A percentile compares a stretch with the other conserved stretches of the same genome.
phyloP scores from a whole-genome alignment of 805 yeast genomes.

The Ogataea corticis region DNA sequence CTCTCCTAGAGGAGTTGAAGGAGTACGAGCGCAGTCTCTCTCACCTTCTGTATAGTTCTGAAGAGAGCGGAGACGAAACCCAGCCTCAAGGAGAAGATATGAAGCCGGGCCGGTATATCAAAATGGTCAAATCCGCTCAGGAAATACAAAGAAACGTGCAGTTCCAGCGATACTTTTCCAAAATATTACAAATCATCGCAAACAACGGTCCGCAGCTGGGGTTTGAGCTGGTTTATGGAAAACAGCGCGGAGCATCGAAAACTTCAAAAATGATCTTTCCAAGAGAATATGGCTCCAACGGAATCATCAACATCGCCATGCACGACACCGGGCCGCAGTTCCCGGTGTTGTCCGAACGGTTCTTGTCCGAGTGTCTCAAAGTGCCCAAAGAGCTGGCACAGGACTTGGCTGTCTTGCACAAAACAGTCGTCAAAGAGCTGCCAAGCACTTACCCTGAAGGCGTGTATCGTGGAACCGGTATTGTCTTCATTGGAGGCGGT shows the following conservation, averaged over 20 bases:
- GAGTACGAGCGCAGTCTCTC: conserved; percentile 16
- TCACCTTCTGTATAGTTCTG: conserved; percentile 7
- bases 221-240: conserved; percentile 18
- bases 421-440: conserved; percentile 43
- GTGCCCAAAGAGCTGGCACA: conserved; percentile 44
- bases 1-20: conserved; percentile 8
- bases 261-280: conserved; percentile 12
- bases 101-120: conserved; percentile 12
- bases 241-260: conserved; percentile 1
- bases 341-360: conserved; percentile 53
- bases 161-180: conserved; percentile 25
- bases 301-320: conserved; percentile 31
- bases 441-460: conserved; percentile 37
- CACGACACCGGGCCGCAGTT: conserved; percentile 29
- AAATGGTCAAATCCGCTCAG: conserved; percentile 12
- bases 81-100: neutral
- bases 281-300: conserved; percentile 31
- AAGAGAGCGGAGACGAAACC: conserved; percentile 1
- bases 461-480: conserved; percentile 54
- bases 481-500: conserved; percentile 77
- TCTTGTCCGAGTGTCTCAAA: conserved; percentile 49
- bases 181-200: conserved; percentile 20
- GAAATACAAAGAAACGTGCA: conserved; percentile 20
- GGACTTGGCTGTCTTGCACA: conserved; percentile 49
- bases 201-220: conserved; percentile 28